Percentiles rank a stretch among this genome's conserved stretches.
Evolutionary conservation across 768 basidiomycete species (phyloP).

Genomic region (Tulasnella calospora): DNA sequence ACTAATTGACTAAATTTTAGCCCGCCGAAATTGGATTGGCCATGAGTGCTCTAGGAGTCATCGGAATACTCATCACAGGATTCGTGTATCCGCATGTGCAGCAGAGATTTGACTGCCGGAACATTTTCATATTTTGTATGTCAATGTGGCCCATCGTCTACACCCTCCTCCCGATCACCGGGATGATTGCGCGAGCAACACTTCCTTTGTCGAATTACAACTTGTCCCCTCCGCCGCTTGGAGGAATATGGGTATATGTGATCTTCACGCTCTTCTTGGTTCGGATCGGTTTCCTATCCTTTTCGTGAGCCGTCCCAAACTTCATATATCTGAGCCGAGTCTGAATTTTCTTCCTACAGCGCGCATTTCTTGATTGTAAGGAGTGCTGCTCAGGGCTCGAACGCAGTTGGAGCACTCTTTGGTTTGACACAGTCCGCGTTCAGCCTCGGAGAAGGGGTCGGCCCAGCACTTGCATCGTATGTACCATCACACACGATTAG

Average conservation of each 20-base stretch:
- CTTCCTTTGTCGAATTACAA: neutral
- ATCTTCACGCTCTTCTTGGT: constrained; percentile 10
- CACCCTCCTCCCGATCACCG: constrained; percentile 24
- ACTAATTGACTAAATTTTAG: constrained; percentile 12
- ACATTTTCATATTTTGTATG: constrained; percentile 27
- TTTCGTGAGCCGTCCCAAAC: constrained; percentile 2
- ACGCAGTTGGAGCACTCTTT: constrained; percentile 11
- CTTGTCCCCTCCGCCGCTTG: neutral
- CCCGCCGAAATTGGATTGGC: constrained; percentile 30
- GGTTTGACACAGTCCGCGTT: constrained; percentile 9
- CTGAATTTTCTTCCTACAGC: neutral
- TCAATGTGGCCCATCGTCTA: constrained; percentile 29
- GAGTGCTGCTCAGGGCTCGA: neutral
- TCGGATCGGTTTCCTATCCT: constrained; percentile 2
- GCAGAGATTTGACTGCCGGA: constrained; percentile 21
- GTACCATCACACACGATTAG: neutral
- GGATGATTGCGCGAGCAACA: constrained; percentile 22
- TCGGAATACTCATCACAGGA: constrained; percentile 24
- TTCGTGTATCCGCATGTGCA: constrained; percentile 30
- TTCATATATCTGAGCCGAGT: neutral
- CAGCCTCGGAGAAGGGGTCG: constrained; percentile 12
- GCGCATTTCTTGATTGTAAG: neutral
- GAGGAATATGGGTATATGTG: constrained; percentile 21
- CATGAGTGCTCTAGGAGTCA: constrained; percentile 27
- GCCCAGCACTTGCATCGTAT: constrained; percentile 15